Percentiles rank a stretch among this genome's conserved stretches.
phyloP scores from a whole-genome alignment of 257 asterid species.

The Solanum sejunctum region DNA sequence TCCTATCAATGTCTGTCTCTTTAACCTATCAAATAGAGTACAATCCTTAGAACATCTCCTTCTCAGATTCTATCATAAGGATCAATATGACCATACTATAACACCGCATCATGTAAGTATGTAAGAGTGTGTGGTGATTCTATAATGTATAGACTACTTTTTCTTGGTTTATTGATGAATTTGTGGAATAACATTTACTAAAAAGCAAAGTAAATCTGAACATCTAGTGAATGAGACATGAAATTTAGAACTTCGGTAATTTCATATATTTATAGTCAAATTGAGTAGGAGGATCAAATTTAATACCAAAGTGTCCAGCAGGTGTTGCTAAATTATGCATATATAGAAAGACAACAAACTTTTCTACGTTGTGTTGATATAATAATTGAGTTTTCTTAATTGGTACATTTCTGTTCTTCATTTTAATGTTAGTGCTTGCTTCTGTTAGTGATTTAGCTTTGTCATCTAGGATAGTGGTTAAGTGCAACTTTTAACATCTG shows the following conservation, averaged over 20 bases:
- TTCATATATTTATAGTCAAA: background rate
- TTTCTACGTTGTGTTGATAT: background rate
- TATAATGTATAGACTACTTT: background rate
- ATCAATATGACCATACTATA: background rate
- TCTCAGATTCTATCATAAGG: background rate
- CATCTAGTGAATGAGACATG: background rate
- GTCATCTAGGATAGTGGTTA: background rate
- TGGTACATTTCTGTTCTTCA: background rate
- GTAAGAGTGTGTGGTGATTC: background rate
- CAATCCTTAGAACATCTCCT: background rate
- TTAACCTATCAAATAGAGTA: background rate
- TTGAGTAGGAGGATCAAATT: background rate
- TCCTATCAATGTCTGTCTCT: background rate
- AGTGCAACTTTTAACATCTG: background rate
- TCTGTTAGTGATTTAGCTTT: background rate
- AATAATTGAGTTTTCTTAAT: background rate
- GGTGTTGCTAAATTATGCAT: background rate
- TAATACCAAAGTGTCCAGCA: background rate
- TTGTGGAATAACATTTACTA: background rate
- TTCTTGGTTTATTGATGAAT: background rate
- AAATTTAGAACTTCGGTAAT: background rate
- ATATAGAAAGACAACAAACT: background rate
- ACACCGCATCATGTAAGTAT: background rate
- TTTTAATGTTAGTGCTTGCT: background rate
- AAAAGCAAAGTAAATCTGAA: background rate